A percentile compares a stretch with the other conserved stretches of the same genome.
Evolutionary conservation across 2,329 filamentous ascomycete species (phyloP).

Genomic region (Pseudogymnoascus sp.): DNA sequence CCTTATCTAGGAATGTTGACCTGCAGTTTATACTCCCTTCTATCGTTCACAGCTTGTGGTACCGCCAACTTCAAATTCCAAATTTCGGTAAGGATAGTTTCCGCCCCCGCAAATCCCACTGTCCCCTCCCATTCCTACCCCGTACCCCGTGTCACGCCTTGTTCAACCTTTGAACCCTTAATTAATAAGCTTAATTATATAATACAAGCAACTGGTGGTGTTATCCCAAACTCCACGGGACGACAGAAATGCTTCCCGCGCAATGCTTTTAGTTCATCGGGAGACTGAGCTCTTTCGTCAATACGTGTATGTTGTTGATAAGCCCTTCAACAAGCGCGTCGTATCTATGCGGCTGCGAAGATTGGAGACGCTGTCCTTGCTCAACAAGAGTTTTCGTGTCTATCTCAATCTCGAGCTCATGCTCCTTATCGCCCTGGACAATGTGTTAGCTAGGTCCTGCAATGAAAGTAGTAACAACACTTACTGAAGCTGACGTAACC

Average conservation of each 20-base stretch:
- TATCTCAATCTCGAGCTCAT: conserved; percentile 75
- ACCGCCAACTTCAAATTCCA: background rate
- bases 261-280: background rate
- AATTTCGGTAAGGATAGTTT: background rate
- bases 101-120: background rate
- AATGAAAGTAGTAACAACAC: conserved; percentile 10
- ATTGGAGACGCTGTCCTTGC: conserved; percentile 51
- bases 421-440: conserved; percentile 47
- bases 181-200: conserved; percentile 6
- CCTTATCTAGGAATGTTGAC: background rate
- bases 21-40: background rate
- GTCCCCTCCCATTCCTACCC: background rate
- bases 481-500: conserved; percentile 46
- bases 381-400: conserved; percentile 53
- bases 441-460: conserved; percentile 5
- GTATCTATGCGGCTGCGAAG: conserved; percentile 49
- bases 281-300: conserved; percentile 7
- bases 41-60: background rate
- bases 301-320: conserved; percentile 53
- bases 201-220: background rate
- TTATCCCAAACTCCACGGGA: background rate
- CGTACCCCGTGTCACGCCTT: background rate
- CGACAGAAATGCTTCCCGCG: background rate
- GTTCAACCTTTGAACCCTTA: background rate
- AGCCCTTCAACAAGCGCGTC: conserved; percentile 62